Evolutionary conservation across 495 filamentous ascomycete genomes (phyloP).

Genomic region (Pyronema domesticum): DNA sequence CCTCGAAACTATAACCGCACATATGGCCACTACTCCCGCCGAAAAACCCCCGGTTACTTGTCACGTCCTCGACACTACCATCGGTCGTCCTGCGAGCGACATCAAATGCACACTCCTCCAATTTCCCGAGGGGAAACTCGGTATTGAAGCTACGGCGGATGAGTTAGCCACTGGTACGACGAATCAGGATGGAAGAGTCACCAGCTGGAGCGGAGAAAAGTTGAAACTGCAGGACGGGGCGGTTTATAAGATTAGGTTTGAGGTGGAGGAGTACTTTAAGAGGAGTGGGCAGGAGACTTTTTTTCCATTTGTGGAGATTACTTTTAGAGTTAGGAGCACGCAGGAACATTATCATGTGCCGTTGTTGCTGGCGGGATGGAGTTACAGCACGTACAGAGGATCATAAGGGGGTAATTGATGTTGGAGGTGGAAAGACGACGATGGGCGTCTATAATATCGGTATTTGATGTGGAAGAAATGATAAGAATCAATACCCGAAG

Average conservation of each 20-base stretch:
- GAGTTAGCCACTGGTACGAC: constrained; percentile 48
- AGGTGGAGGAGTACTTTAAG: constrained; percentile 22
- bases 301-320: constrained; percentile 78
- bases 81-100: constrained; percentile 48
- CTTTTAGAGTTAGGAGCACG: constrained; percentile 51
- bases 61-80: constrained; percentile 44
- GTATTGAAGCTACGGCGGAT: constrained; percentile 21
- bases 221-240: constrained; percentile 15
- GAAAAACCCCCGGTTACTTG: constrained; percentile 40
- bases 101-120: constrained; percentile 58
- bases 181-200: constrained; percentile 73
- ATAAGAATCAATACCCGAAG: too few relatives aligned
- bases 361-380: constrained; percentile 71
- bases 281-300: constrained; percentile 59
- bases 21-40: constrained; percentile 18
- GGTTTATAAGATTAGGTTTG: constrained; percentile 21
- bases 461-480: too few relatives aligned
- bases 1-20: constrained; percentile 13
- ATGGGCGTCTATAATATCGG: too few relatives aligned
- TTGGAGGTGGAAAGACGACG: not conserved
- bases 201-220: constrained; percentile 38
- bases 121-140: constrained; percentile 29
- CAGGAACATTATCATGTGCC: constrained; percentile 84
- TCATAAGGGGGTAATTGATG: constrained; percentile 26
- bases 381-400: constrained; percentile 86